Conservation (phyloP, 208 protist genomes). For the Porcisia deanei region DNA sequence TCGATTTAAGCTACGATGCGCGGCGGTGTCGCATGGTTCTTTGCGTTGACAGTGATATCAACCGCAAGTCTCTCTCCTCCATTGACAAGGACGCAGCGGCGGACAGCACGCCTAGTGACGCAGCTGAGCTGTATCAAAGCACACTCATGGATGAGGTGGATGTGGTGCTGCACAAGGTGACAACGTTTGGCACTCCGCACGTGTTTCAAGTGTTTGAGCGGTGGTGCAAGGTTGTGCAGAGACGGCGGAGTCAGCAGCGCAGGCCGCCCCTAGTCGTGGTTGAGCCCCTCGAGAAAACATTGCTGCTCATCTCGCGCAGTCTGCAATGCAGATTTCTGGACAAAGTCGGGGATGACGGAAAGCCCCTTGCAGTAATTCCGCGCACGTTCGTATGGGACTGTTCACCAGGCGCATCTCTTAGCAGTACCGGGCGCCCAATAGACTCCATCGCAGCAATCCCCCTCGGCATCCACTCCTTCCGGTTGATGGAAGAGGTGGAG, state of each 20-base stretch:
- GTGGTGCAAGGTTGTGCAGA: constrained; percentile 41
- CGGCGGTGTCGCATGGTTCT: constrained; percentile 41
- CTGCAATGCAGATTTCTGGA: constrained; percentile 55
- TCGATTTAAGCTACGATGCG: constrained; percentile 60
- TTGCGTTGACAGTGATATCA: constrained; percentile 8
- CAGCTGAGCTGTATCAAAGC: not conserved
- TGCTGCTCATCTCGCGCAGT: constrained; percentile 53
- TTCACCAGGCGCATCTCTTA: not conserved
- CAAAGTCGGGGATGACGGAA: constrained; percentile 18
- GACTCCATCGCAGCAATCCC: constrained; percentile 9
- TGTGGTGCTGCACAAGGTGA: constrained; percentile 84
- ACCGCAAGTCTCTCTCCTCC: not conserved
- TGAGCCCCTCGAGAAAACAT: constrained; percentile 56
- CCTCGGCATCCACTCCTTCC: constrained; percentile 31
- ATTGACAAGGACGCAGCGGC: not conserved
- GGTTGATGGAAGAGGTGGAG: constrained; percentile 4
- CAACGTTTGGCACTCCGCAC: constrained; percentile 47
- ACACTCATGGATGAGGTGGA: constrained; percentile 36
- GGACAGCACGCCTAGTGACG: constrained; percentile 1
- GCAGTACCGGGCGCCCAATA: not conserved
- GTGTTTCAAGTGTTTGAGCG: constrained; percentile 42
- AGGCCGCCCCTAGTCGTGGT: constrained; percentile 51
- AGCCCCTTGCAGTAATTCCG: constrained; percentile 41
- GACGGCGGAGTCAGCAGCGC: constrained; percentile 21
- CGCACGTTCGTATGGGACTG: constrained; percentile 60